Evolutionary conservation across 2,329 filamentous ascomycete genomes (phyloP), one percentile per base, ranked within the genome.

Genomic region (Aspergillus japonicus): DNA sequence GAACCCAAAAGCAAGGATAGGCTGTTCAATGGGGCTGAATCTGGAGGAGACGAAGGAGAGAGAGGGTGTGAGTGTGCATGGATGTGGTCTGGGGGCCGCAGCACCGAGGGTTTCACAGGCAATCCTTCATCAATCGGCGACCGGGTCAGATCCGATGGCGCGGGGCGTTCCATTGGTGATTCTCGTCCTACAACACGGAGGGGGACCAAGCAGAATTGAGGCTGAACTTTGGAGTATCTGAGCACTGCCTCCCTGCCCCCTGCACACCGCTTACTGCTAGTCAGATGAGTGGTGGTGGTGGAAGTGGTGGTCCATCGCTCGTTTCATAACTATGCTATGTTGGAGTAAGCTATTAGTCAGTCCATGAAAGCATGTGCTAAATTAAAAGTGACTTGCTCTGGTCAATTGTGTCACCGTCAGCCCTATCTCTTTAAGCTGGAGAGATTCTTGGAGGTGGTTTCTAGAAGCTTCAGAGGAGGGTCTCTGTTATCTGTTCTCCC

Each of bases 111-210:
- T 55, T 55, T 55, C 53, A 48, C n/a, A 47, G 31, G n/a, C 51
- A n/a, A 42, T 26, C 50, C 16, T 53, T 55, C 53, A 55, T 55
- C n/a, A 47, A 55, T 55, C 53, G 53, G 53, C 5, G 42, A 55
- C 53, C 53, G 53, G 52, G 42, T 31, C 26, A 2, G 19, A 48
- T 35, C 53, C 53, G 53, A 55, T n/a, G 39, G 5, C 14, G 24
- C 26, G 24, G 39, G 33, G 23, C 39, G 52, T 47, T 47, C 31
- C 16, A 21, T 47, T 21, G n/a, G 21, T 19, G 39, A 11, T 16
- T 19, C 39, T 44, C 1, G n/a, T 44, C 39, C 39, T 44, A 5
- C 14, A 44, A 35, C 33, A 35, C 26, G 26, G 2, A 29, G 26
- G 26, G 7, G 7, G 26, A 29, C 26, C 26, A 29, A 29, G 26